Evolutionary conservation across 768 basidiomycete genomes (phyloP), one percentile per base, ranked within the genome.

Genomic region (Boletus speciosus): DNA sequence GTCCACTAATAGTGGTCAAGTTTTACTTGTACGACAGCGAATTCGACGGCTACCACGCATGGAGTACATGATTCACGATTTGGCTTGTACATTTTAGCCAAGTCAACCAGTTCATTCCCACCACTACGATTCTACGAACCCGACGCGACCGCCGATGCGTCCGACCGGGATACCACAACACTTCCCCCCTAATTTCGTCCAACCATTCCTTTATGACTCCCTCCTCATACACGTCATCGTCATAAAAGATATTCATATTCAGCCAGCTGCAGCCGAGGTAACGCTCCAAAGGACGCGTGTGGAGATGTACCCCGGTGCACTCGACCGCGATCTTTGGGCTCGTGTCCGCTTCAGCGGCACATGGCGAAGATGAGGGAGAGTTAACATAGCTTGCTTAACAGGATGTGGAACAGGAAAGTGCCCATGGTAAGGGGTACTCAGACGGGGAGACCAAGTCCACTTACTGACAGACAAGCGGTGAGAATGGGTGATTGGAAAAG

Each of bases 171-270:
- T 71, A 75, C 58, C 64, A 70, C 29, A 65, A 34, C 11, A 70
- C 54, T 0, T 73, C 76, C 11, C 51, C 59, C 19, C 19, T 19
- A 19, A 19, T 19, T 19, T 19, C 19, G 19, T 19, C 19, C 19
- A 19, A 19, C 19, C 19, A 19, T 19, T 19, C 19, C 19, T 19
- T 19, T 19, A 19, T 19, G 19, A 19, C 19, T 19, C 19, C 37
- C 54, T 83, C 81, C 8, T 67, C 61, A 43, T 74, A 82, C 5
- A 78, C 76, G 56, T 82, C 79, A 6, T 61, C 66, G 44, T 84
- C 82, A 59, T 70, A 78, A 57, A 50, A 73, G 5, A 71, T 39
- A 14, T 60, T 50, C 41, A 81, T 43, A 2, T 52, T 51, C 36
- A 83, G 52, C 35, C 67, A 3, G 65, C 47, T 16, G 79, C 76